phyloP scores from a whole-genome alignment of 495 filamentous ascomycete species.

The Penicillium paradoxum region DNA sequence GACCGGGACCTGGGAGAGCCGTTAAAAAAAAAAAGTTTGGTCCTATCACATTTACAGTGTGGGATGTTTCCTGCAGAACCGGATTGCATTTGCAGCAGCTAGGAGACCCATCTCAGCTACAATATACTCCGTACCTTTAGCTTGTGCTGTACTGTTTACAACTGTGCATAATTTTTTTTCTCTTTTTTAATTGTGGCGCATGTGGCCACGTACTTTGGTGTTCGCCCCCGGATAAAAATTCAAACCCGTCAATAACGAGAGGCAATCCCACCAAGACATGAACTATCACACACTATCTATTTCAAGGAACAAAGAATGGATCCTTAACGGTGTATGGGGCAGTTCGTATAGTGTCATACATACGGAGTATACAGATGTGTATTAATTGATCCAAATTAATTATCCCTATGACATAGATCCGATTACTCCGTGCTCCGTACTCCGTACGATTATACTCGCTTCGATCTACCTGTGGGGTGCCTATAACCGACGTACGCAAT shows the following conservation, averaged over 20 bases:
- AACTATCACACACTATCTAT: background rate
- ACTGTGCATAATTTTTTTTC: background rate
- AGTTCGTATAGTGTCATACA: no score
- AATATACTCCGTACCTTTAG: no score
- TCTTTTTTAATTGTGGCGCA: conserved; percentile 2
- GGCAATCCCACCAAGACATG: no score
- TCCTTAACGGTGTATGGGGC: no score
- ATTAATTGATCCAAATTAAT: background rate
- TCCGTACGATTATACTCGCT: background rate
- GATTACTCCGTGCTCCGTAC: no score
- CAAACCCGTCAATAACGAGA: no score
- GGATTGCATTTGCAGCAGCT: no score
- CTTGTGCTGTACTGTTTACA: background rate
- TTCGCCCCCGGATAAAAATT: background rate
- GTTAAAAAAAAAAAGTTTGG: background rate
- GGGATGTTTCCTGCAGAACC: no score
- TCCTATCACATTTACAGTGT: background rate
- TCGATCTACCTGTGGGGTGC: background rate
- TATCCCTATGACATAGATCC: background rate
- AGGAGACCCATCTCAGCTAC: no score
- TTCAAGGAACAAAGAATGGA: background rate
- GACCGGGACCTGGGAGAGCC: background rate
- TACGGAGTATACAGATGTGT: background rate
- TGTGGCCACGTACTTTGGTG: conserved; percentile 2
- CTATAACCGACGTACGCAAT: background rate